Evolutionary conservation across 495 filamentous ascomycete genomes (phyloP), one percentile per base, ranked within the genome.

Genomic region (Penicillium tannophilum): DNA sequence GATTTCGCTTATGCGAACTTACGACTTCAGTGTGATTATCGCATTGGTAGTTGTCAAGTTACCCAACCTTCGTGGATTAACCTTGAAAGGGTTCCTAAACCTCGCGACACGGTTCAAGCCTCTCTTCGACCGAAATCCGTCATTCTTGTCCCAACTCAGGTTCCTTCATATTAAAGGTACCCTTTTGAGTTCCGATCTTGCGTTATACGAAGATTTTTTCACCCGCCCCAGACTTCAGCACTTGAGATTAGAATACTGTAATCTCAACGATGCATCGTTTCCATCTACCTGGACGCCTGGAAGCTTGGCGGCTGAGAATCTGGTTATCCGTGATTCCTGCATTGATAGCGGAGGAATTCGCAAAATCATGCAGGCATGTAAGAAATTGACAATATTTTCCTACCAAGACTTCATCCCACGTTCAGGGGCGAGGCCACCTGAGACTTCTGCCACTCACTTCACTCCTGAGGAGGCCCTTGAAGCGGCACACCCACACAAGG

Each of bases 401-500:
- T 66, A 55, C 46, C n/a, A 46, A 35, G 64, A 51, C 39, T 67
- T 67, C 36, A 28, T 14, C 7, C 6, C 19, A 6, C 6, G 14
- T 42, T 12, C 35, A 1, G 4, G 6, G 28, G 28, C 0, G 28
- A 28, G 1, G 28, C 28, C 4, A 28, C 28, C 28, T 28, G 28
- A 28, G 28, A 58, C 7, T 11, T 33, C 4, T 0, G 2, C 6
- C 8, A 8, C 35, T 19, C 51, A 57, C 30, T 68, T 70, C 43
- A 60, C 59, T 35, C 65, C 65, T 33, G 54, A 54, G 2, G 17
- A 68, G 10, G 35, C 35, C 19, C 54, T 61, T 12, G 41, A 63
- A 33, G 68, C 61, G 12, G 12, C 60, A n/a, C 60, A 65, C 7
- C 14, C 46, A 7, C 66, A 72, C 33, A 69, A 66, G 23, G 62